phyloP scores from a whole-genome alignment of 768 basidiomycete species.

The Sistotremastrum niveocremeum region DNA sequence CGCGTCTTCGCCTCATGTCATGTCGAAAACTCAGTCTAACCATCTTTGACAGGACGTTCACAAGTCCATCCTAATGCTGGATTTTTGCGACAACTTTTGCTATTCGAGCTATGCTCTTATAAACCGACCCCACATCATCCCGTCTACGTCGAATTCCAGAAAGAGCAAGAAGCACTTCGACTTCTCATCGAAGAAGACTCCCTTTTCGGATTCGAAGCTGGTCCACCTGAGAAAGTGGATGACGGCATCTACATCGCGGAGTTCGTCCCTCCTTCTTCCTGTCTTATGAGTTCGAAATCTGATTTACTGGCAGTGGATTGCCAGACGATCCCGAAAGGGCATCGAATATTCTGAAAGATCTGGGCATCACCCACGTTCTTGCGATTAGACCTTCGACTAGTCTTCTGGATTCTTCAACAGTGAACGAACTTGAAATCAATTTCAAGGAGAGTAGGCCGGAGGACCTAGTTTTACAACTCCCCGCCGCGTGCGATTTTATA shows the following conservation, averaged over 20 bases:
- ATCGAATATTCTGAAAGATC: constrained; percentile 34
- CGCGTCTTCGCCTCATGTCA: not conserved
- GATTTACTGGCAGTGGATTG: constrained; percentile 30
- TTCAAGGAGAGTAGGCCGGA: constrained; percentile 25
- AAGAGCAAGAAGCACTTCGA: constrained; percentile 36
- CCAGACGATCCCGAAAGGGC: constrained; percentile 38
- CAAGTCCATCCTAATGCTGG: constrained; percentile 73
- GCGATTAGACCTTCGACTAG: constrained; percentile 41
- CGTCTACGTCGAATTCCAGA: constrained; percentile 55
- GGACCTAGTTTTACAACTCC: constrained; percentile 31
- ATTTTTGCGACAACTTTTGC: constrained; percentile 64
- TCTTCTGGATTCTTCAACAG: constrained; percentile 15
- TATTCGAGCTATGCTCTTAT: constrained; percentile 64
- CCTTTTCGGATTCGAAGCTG: constrained; percentile 34
- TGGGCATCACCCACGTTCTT: constrained; percentile 40
- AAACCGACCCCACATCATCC: constrained; percentile 44
- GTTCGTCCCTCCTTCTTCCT: not conserved
- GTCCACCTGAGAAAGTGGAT: constrained; percentile 34
- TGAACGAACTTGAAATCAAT: constrained; percentile 30
- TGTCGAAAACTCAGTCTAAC: constrained; percentile 4
- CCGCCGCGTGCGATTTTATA: constrained; percentile 33
- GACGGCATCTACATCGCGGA: not conserved
- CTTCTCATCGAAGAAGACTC: constrained; percentile 41
- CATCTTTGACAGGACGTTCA: constrained; percentile 38
- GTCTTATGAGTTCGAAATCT: not conserved